Base-by-base conservation (phyloP, 1,284 basidiomycete genomes). In the Peniophora sp. region DNA sequence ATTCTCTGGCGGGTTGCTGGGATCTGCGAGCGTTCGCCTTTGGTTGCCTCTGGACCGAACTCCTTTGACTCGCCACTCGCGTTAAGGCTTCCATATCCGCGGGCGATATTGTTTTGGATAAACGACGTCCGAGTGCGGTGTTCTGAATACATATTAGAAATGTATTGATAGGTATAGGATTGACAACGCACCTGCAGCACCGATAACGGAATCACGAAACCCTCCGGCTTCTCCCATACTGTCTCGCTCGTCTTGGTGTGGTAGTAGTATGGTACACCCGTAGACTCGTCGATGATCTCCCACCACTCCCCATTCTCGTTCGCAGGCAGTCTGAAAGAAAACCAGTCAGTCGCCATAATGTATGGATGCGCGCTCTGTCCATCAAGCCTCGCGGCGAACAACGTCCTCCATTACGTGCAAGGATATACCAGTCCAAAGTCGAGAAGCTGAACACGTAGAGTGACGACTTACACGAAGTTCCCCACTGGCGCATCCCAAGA, bases 401-500 rank as follows among this genome's bases (percentile, higher is more conserved):
- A 36, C 20, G 6, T 46, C 20, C 12, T 11, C 19, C 22, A 55
- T 53, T 14, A 49, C 34, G 39, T 20, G 38, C 38, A 20, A 6
- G n/a, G 19, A 41, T 41, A 36, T 36, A 10, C n/a, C n/a, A n/a
- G n/a, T n/a, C 8, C 38, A 6, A n/a, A 6, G 38, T 41, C n/a
- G 5, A 41, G 8, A n/a, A 41, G 38, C 16, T 5, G 8, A 8
- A 16, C 8, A 8, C 16, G 19, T 17, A 41, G 16, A n/a, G 8
- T n/a, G 19, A 41, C n/a, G 46, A 72, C 82, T 65, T 64, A 89
- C 87, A 95, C 85, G 64, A 93, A 92, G 49, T 89, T 85, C 14
- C 92, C 91, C n/a, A 85, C 77, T 3, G 92, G 92, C 2, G 92
- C 83, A 61, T 92, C 88, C 93, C 93, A 97, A 61, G 86, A 88